phyloP scores from a whole-genome alignment of 257 asterid species.

The Coffea eugenioides region DNA sequence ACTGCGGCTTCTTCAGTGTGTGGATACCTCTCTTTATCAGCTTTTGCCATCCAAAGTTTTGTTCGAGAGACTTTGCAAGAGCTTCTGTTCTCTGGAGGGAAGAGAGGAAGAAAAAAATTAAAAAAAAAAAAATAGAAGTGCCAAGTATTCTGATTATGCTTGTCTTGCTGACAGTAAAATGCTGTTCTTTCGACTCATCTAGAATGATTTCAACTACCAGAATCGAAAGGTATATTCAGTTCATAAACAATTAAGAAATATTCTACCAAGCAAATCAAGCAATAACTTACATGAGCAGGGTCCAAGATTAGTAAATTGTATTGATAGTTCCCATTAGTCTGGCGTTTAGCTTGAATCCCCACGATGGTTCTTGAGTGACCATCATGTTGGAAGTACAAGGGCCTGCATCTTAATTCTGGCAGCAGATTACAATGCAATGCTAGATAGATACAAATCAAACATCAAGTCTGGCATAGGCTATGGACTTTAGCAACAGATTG shows the following conservation, averaged over 20 bases:
- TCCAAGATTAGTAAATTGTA: conserved; percentile 74
- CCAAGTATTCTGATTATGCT: background rate
- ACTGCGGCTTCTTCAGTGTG: conserved; percentile 68
- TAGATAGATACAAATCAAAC: background rate
- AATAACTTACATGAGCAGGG: conserved; percentile 70
- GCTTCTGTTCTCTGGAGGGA: conserved; percentile 50
- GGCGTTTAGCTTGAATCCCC: conserved; percentile 74
- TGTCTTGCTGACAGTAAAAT: background rate
- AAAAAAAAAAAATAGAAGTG: background rate
- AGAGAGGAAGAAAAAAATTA: too few relatives aligned
- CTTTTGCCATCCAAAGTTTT: conserved; percentile 74
- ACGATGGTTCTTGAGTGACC: conserved; percentile 94
- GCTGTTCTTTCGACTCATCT: background rate
- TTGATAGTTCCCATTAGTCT: conserved; percentile 49
- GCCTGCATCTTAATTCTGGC: conserved; percentile 48
- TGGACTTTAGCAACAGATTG: background rate
- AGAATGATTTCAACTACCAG: conserved; percentile 1
- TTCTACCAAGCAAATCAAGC: background rate
- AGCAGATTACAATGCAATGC: background rate
- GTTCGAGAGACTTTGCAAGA: conserved; percentile 34
- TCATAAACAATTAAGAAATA: background rate
- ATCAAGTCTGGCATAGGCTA: background rate
- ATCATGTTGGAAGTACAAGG: conserved; percentile 90
- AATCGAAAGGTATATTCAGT: background rate
- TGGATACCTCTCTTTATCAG: conserved; percentile 79